Conservation (phyloP, 805 yeast species). For the Barnettozyma sucrosica region DNA sequence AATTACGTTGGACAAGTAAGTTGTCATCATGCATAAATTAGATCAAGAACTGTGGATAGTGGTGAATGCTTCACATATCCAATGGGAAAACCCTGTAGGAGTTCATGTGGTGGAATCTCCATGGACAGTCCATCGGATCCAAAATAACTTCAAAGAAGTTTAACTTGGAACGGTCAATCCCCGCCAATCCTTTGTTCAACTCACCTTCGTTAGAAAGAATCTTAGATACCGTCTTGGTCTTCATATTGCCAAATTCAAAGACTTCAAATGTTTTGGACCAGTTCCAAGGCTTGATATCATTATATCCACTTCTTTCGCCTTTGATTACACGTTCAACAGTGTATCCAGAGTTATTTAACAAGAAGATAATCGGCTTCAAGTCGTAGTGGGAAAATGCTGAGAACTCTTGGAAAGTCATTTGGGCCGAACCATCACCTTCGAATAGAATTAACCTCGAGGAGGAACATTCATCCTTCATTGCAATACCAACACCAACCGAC, state of each 20-base stretch:
- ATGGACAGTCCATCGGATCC: constrained; percentile 58
- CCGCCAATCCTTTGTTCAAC: constrained; percentile 28
- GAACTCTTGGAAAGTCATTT: constrained; percentile 87
- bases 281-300: constrained; percentile 83
- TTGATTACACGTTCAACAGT: constrained; percentile 83
- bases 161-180: constrained; percentile 29
- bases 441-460: constrained; percentile 58
- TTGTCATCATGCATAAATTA: not conserved
- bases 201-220: constrained; percentile 36
- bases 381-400: constrained; percentile 55
- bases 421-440: constrained; percentile 94
- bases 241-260: constrained; percentile 48
- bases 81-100: constrained; percentile 24
- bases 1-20: not conserved
- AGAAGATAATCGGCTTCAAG: constrained; percentile 61
- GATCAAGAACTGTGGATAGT: not conserved
- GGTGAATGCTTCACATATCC: not conserved
- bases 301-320: constrained; percentile 72
- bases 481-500: constrained; percentile 75
- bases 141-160: constrained; percentile 56
- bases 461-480: constrained; percentile 48
- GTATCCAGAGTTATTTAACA: constrained; percentile 83
- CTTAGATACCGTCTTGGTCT: constrained; percentile 22
- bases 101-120: constrained; percentile 47
- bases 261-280: constrained; percentile 66